Conservation (phyloP, 345 rosid genomes). For the Brassica juncea region DNA sequence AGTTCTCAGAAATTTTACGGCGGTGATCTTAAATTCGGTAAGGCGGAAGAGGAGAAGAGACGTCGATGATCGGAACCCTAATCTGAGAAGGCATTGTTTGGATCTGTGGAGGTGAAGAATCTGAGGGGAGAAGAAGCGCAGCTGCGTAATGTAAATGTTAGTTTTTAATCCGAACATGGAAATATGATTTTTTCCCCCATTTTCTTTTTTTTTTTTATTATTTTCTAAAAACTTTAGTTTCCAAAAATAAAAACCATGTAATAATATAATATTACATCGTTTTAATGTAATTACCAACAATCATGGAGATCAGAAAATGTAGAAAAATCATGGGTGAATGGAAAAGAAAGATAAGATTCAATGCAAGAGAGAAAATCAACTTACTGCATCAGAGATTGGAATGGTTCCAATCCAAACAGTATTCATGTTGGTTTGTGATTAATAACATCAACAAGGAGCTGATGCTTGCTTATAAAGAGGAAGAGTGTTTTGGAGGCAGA, state of each 20-base stretch:
- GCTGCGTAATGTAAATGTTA: slow-evolving; percentile 28
- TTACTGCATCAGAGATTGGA: too few relatives aligned
- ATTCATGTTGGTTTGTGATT: too few relatives aligned
- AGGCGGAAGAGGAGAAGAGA: slow-evolving; percentile 33
- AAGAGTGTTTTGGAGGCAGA: too few relatives aligned
- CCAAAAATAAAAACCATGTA: background rate
- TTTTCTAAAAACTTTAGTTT: background rate
- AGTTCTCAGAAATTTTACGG: slow-evolving; percentile 23
- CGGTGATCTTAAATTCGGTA: slow-evolving; percentile 43
- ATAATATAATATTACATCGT: too few relatives aligned
- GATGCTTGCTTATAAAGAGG: too few relatives aligned
- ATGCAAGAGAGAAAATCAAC: too few relatives aligned
- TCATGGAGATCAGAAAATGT: too few relatives aligned
- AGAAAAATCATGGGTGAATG: too few relatives aligned
- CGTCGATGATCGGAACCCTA: slow-evolving; percentile 44
- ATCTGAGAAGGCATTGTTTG: slow-evolving; percentile 45
- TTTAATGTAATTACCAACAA: too few relatives aligned
- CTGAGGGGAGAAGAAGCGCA: slow-evolving; percentile 43
- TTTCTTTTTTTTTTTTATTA: background rate
- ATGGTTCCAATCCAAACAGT: too few relatives aligned
- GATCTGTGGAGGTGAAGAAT: slow-evolving; percentile 56
- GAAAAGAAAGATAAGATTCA: too few relatives aligned
- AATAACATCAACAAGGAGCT: too few relatives aligned
- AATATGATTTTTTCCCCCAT: slow-evolving; percentile 21
- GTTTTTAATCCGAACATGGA: slow-evolving; percentile 38